Conservation (phyloP, 371 early-diverging fungal genomes). For the Massospora cicadina region DNA sequence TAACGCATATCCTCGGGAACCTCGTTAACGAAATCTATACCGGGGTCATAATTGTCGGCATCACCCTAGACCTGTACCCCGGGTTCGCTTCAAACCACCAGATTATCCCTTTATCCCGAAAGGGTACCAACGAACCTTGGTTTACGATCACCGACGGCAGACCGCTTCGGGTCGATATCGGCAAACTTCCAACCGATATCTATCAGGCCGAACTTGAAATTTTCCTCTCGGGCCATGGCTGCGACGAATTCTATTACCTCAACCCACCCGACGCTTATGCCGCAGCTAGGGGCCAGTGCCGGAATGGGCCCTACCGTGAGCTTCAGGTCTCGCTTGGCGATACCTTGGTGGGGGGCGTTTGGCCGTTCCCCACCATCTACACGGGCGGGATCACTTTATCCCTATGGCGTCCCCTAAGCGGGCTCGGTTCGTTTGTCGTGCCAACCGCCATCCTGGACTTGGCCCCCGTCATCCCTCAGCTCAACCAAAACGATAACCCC, state of each 20-base stretch:
- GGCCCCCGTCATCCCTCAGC: neutral
- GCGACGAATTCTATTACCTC: slow-evolving; percentile 4
- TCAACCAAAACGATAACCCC: neutral
- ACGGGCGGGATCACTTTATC: slow-evolving; percentile 8
- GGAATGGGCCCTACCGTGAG: neutral
- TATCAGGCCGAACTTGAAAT: neutral
- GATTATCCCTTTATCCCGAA: neutral
- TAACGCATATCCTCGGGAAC: neutral
- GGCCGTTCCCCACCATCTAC: slow-evolving; percentile 6
- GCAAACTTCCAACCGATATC: neutral
- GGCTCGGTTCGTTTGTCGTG: slow-evolving; percentile 5
- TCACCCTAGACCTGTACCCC: neutral
- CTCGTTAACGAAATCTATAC: slow-evolving; percentile 9
- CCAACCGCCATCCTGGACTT: neutral
- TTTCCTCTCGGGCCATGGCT: neutral
- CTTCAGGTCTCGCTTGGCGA: neutral
- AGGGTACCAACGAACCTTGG: neutral
- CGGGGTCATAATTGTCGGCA: neutral
- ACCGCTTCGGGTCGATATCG: neutral
- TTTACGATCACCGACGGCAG: neutral
- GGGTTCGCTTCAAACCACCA: neutral
- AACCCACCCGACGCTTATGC: neutral
- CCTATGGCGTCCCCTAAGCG: slow-evolving; percentile 6
- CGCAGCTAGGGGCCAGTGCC: neutral
- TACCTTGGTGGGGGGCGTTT: neutral